Evolutionary conservation across 129 eudicot genomes (phyloP).

Genomic region (Saussurea involucrata): DNA sequence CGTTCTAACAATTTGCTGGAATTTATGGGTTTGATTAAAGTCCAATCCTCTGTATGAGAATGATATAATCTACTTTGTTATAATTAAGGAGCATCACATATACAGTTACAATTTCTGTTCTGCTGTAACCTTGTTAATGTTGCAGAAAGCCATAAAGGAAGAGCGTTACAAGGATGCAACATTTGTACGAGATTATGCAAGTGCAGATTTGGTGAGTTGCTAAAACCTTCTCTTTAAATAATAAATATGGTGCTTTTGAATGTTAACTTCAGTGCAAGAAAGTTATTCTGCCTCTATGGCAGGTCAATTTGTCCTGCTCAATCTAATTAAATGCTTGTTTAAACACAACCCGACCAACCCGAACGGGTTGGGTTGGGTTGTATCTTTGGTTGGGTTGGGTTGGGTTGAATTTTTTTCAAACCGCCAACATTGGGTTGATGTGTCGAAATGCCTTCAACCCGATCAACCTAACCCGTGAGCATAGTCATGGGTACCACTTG

Average conservation of each 20-base stretch:
- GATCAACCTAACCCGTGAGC: no score
- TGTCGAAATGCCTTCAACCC: no score
- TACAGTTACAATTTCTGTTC: neutral
- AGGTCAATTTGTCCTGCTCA: neutral
- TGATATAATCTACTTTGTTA: constrained; percentile 4
- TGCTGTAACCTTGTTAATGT: neutral
- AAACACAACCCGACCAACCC: no score
- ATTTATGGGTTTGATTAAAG: no score
- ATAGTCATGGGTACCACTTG: no score
- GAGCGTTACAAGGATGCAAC: constrained; percentile 90
- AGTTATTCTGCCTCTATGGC: neutral
- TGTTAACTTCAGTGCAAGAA: neutral
- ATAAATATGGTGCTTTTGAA: neutral
- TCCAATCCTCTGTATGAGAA: constrained; percentile 55
- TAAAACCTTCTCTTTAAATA: neutral
- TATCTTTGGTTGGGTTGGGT: no score
- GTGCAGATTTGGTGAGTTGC: constrained; percentile 88
- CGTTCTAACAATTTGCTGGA: no score
- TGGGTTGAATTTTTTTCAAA: no score
- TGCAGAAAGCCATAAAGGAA: constrained; percentile 80
- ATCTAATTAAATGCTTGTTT: no score
- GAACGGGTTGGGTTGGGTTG: no score
- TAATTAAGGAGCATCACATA: neutral
- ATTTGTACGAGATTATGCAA: constrained; percentile 73
- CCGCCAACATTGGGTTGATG: no score